These are phyloP conservation scores for Neurospora africana DNA, from an alignment of 495 filamentous ascomycete species.

Conservation along the genomic window DNA sequence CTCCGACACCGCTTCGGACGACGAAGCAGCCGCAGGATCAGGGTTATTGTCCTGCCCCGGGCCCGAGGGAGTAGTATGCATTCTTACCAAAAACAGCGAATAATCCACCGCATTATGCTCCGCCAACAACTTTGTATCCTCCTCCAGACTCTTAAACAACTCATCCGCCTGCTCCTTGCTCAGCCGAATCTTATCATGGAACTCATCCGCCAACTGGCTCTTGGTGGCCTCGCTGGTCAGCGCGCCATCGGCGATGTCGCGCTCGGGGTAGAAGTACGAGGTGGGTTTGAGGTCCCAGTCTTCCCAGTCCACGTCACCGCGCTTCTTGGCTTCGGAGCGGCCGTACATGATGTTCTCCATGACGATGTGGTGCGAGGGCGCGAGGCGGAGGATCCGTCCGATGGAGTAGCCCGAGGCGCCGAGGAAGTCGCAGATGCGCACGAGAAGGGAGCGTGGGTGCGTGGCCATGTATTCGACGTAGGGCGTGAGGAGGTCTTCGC, in stretches of 20 bases:
- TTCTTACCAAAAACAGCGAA: constrained; percentile 55
- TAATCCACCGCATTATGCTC: constrained; percentile 57
- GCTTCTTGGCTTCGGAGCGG: constrained; percentile 28
- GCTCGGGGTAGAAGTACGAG: constrained; percentile 61
- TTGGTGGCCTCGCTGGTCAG: constrained; percentile 50
- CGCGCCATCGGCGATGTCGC: constrained; percentile 50
- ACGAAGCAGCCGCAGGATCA: constrained; percentile 6
- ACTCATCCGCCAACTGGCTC: constrained; percentile 49
- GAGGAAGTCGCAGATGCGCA: constrained; percentile 60
- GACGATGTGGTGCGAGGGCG: constrained; percentile 57
- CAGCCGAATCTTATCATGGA: constrained; percentile 53
- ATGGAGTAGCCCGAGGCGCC: constrained; percentile 41
- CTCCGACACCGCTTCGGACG: constrained; percentile 4
- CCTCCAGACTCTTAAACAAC: constrained; percentile 38
- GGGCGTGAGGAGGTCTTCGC: constrained; percentile 46
- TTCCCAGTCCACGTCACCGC: constrained; percentile 44
- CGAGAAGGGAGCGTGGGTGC: constrained; percentile 47
- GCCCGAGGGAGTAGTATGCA: constrained; percentile 13
- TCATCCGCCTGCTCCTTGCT: constrained; percentile 36
- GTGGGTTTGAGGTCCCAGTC: constrained; percentile 62
- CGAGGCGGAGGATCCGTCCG: constrained; percentile 41
- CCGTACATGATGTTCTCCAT: constrained; percentile 64
- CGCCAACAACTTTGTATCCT: constrained; percentile 50
- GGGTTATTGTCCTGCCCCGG: constrained; percentile 4
- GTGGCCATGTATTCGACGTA: constrained; percentile 50